A percentile compares a stretch with the other conserved stretches of the same genome.
phyloP scores from a whole-genome alignment of 768 basidiomycete species.

The Lactifluus rugatus region DNA sequence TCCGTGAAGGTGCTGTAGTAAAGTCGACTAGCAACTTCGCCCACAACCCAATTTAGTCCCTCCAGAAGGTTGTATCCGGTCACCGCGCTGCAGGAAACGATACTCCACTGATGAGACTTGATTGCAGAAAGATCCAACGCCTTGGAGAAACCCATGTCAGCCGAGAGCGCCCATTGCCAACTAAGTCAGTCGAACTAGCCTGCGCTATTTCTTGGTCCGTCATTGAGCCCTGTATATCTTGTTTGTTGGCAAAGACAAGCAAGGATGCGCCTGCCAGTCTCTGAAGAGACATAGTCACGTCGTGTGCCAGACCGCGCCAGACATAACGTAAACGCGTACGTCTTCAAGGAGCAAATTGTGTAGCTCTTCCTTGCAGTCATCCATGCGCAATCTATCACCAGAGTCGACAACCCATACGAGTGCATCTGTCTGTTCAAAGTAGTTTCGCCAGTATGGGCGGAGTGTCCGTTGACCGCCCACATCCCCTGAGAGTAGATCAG shows the following conservation, averaged over 20 bases:
- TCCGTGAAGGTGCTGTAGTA: slow-evolving; percentile 56
- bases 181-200: slow-evolving; percentile 38
- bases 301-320: not conserved
- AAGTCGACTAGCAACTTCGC: slow-evolving; percentile 75
- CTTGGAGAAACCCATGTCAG: slow-evolving; percentile 32
- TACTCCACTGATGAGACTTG: slow-evolving; percentile 82
- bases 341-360: slow-evolving; percentile 84
- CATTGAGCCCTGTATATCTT: slow-evolving; percentile 87
- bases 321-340: slow-evolving; percentile 34
- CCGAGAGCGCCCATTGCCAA: not conserved
- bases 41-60: slow-evolving; percentile 88
- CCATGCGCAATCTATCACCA: slow-evolving; percentile 80
- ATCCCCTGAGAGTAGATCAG: slow-evolving; percentile 58
- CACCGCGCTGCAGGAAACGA: slow-evolving; percentile 86
- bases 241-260: slow-evolving; percentile 95
- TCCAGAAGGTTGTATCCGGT: slow-evolving; percentile 77
- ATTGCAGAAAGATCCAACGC: slow-evolving; percentile 73
- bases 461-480: slow-evolving; percentile 95
- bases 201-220: slow-evolving; percentile 70
- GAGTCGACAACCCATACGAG: slow-evolving; percentile 99
- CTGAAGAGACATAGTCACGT: slow-evolving; percentile 32
- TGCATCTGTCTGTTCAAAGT: slow-evolving; percentile 97
- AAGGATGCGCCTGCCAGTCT: slow-evolving; percentile 92
- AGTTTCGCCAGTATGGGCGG: slow-evolving; percentile 97
- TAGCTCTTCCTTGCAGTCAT: slow-evolving; percentile 83